Conservation (phyloP, 768 basidiomycete species). For the Suillus plorans region DNA sequence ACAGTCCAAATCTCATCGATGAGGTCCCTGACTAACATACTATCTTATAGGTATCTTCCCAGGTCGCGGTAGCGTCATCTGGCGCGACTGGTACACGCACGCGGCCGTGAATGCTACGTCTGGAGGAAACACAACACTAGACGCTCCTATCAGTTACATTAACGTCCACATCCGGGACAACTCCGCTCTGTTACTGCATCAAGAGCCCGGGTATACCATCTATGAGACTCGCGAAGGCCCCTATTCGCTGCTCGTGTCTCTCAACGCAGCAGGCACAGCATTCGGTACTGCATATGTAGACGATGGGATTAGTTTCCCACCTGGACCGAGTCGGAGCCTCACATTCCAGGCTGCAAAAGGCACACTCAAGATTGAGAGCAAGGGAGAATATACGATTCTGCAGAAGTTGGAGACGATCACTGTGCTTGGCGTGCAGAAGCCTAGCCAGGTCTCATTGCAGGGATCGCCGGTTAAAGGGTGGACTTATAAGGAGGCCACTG, state of each 20-base stretch:
- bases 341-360: constrained; percentile 39
- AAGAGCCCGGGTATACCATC: constrained; percentile 63
- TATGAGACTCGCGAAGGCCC: constrained; percentile 63
- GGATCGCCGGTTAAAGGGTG: constrained; percentile 35
- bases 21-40: background rate
- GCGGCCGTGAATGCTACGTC: constrained; percentile 44
- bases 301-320: constrained; percentile 63
- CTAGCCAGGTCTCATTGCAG: constrained; percentile 39
- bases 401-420: constrained; percentile 54
- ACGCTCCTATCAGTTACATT: constrained; percentile 74
- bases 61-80: constrained; percentile 53
- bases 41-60: constrained; percentile 56
- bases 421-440: constrained; percentile 55
- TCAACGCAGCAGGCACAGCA: constrained; percentile 46
- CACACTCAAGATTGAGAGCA: constrained; percentile 37
- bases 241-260: constrained; percentile 62
- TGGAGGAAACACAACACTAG: constrained; percentile 47
- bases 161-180: constrained; percentile 75
- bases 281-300: constrained; percentile 66
- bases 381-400: constrained; percentile 34
- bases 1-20: constrained; percentile 11
- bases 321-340: constrained; percentile 50
- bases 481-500: constrained; percentile 38
- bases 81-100: constrained; percentile 78
- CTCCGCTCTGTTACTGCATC: constrained; percentile 62